phyloP scores from a whole-genome alignment of 441 rosid genomes.

The Eutrema salsugineum region DNA sequence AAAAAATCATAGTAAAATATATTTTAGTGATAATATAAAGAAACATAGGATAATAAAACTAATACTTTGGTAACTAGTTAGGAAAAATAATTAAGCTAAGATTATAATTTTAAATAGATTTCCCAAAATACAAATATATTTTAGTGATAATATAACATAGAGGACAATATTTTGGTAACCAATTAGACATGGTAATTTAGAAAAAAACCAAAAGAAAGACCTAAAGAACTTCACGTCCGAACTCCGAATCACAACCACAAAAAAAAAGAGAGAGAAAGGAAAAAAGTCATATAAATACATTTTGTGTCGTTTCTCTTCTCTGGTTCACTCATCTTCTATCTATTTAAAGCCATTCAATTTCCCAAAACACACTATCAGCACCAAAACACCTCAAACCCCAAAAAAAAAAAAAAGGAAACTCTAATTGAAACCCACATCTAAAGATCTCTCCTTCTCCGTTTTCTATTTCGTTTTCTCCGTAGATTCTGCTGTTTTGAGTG shows the following conservation, averaged over 20 bases:
- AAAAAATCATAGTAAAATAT: too few relatives aligned
- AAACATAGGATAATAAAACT: too few relatives aligned
- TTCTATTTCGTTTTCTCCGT: background rate
- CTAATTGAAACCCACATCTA: background rate
- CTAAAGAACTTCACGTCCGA: conserved; percentile 1
- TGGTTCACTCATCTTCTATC: conserved; percentile 33
- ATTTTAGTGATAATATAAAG: too few relatives aligned
- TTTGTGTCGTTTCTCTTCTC: background rate
- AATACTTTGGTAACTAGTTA: too few relatives aligned
- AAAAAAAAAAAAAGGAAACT: background rate
- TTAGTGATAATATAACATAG: too few relatives aligned
- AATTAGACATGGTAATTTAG: background rate
- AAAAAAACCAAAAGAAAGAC: background rate
- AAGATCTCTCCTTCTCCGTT: background rate
- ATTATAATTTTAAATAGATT: too few relatives aligned
- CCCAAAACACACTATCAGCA: conserved; percentile 16
- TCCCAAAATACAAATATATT: too few relatives aligned
- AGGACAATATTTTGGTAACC: background rate
- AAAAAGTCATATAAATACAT: background rate
- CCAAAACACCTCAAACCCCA: background rate
- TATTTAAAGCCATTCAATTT: conserved; percentile 27
- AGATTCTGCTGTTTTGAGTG: conserved; percentile 27
- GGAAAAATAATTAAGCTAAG: too few relatives aligned
- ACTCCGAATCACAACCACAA: conserved; percentile 7
- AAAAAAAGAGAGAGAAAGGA: background rate